These are phyloP conservation scores for Pyrenophora teres DNA, from an alignment of 2,329 filamentous ascomycete species.

Conservation along the genomic window DNA sequence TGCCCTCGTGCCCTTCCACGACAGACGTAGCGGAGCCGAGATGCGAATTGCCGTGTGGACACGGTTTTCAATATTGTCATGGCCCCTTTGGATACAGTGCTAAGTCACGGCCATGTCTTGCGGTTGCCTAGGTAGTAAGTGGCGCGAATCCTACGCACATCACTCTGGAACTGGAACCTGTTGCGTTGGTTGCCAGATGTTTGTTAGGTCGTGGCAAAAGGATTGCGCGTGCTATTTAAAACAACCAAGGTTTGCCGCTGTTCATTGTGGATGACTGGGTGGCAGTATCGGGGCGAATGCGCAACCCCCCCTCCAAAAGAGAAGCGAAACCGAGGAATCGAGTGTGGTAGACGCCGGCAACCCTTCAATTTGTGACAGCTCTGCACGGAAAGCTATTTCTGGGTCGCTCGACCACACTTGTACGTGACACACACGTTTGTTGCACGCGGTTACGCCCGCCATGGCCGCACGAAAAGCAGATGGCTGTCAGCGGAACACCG, in stretches of 20 bases:
- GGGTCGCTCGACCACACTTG: constrained; percentile 1
- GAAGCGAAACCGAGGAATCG: constrained; percentile 1
- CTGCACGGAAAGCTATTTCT: constrained; percentile 16
- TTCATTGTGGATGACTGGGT: constrained; percentile 11
- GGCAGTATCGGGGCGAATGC: constrained; percentile 6
- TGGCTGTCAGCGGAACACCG: constrained; percentile 15
- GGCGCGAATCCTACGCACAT: constrained; percentile 21
- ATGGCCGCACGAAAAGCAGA: constrained; percentile 9
- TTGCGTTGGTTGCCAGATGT: constrained; percentile 14
- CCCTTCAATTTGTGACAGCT: constrained; percentile 4
- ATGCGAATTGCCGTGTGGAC: constrained; percentile 13
- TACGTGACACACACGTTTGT: constrained; percentile 10
- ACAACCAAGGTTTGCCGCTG: constrained; percentile 16
- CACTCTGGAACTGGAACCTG: constrained; percentile 19
- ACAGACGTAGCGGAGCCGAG: constrained; percentile 1
- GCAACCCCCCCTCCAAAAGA: not conserved
- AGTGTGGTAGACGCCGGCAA: constrained; percentile 1
- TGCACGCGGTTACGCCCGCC: constrained; percentile 16
- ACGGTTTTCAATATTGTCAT: constrained; percentile 15
- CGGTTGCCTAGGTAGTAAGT: constrained; percentile 17
- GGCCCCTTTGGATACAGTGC: constrained; percentile 15
- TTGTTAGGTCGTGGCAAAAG: constrained; percentile 27
- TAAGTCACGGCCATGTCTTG: constrained; percentile 8
- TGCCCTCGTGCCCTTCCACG: constrained; percentile 13
- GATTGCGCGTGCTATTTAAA: constrained; percentile 30